Conservation (phyloP, 2,329 filamentous ascomycete genomes). For the Fusarium sulawesiense region DNA sequence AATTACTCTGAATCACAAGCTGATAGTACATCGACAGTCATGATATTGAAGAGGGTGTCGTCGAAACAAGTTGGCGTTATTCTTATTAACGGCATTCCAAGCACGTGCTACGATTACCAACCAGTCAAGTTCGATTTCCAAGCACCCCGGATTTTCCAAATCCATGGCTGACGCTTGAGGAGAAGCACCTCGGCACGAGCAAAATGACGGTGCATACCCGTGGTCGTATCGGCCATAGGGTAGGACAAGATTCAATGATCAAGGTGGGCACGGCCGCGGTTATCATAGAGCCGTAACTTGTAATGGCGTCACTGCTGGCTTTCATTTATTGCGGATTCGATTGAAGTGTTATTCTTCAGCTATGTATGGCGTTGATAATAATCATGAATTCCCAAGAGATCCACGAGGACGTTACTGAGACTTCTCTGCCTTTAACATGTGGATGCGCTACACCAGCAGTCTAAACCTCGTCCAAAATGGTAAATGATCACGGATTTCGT, state of each 20-base stretch:
- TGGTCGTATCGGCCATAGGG: constrained; percentile 3
- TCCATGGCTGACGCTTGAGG: background rate
- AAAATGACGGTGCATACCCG: constrained; percentile 12
- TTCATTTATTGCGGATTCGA: background rate
- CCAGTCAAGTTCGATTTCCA: constrained; percentile 32
- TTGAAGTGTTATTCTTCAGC: background rate
- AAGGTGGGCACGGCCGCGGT: constrained; percentile 1
- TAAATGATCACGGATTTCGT: too few species aligned
- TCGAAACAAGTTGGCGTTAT: constrained; percentile 1
- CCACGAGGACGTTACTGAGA: too few species aligned
- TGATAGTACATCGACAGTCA: background rate
- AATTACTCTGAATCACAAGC: background rate
- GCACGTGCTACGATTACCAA: constrained; percentile 3
- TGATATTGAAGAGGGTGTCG: background rate
- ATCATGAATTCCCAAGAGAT: background rate
- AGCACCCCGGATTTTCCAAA: constrained; percentile 30
- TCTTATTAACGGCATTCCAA: constrained; percentile 28
- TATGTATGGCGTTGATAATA: background rate
- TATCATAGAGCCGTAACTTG: background rate
- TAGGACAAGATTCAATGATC: background rate
- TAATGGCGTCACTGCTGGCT: background rate
- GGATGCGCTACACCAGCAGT: too few species aligned
- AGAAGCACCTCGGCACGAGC: constrained; percentile 13
- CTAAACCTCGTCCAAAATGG: too few species aligned
- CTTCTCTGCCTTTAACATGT: fast-evolving